phyloP scores from a whole-genome alignment of 192 early-diverging fungal species.

The Podochytrium sp. region DNA sequence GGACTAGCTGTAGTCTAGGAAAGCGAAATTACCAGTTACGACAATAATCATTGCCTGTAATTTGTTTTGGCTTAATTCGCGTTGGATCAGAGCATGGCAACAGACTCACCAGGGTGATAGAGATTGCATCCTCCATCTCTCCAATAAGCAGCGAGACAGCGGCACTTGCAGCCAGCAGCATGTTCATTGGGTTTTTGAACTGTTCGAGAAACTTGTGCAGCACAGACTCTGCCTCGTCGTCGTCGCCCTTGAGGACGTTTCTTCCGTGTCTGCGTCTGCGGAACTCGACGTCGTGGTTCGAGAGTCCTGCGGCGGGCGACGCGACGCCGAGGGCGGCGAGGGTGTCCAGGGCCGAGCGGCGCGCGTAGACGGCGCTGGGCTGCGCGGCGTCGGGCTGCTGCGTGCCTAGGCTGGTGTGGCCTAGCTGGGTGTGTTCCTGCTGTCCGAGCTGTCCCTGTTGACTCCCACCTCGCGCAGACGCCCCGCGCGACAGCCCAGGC shows the following conservation, averaged over 20 bases:
- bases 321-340: slow-evolving; percentile 6
- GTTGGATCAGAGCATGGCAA: neutral
- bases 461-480: too few relatives aligned
- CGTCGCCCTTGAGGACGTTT: slow-evolving; percentile 21
- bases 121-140: slow-evolving; percentile 81
- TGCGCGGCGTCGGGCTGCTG: neutral
- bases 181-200: slow-evolving; percentile 84
- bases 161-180: slow-evolving; percentile 76
- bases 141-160: slow-evolving; percentile 73
- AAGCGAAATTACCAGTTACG: slow-evolving; percentile 58
- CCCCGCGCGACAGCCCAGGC: too few relatives aligned
- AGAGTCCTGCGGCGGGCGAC: neutral
- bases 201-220: slow-evolving; percentile 79
- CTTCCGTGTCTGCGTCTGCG: neutral
- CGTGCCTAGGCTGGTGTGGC: too few relatives aligned
- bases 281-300: neutral
- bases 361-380: slow-evolving; percentile 5
- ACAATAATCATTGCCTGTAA: slow-evolving; percentile 76
- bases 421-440: too few relatives aligned
- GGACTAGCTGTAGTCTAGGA: neutral
- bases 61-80: neutral
- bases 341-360: neutral
- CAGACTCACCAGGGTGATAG: slow-evolving; percentile 72
- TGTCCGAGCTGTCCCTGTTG: too few relatives aligned
- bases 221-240: slow-evolving; percentile 68